Evolutionary conservation across 148 eudicot genomes (phyloP).

Genomic region (Vaccinium vitisidaea): DNA sequence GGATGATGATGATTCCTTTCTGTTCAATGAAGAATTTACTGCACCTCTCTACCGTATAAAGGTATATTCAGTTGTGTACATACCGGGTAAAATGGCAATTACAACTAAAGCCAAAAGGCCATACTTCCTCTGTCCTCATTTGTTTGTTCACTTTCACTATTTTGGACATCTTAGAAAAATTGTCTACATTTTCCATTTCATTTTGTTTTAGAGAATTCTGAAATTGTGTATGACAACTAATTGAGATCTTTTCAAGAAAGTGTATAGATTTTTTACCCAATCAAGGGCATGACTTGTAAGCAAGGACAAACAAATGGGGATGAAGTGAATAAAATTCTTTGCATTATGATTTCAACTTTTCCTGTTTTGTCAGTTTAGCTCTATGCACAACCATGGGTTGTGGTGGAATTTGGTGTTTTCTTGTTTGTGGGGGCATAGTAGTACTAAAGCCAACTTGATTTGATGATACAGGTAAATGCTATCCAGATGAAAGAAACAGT

Average conservation of each 20-base stretch:
- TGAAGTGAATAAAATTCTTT: background rate
- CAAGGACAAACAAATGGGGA: background rate
- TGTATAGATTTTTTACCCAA: background rate
- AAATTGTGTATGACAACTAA: background rate
- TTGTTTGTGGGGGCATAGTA: background rate
- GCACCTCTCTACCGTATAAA: slow-evolving; percentile 90
- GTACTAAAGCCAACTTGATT: slow-evolving; percentile 8
- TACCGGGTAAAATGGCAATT: background rate
- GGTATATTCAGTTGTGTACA: slow-evolving; percentile 30
- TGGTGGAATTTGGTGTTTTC: slow-evolving; percentile 28
- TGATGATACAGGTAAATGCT: slow-evolving; percentile 77
- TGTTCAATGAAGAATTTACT: slow-evolving; percentile 73
- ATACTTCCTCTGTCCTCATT: background rate
- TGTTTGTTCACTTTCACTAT: background rate
- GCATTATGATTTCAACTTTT: background rate
- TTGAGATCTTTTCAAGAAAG: background rate
- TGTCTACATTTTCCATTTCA: background rate
- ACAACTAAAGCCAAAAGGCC: background rate
- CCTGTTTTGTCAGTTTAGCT: background rate
- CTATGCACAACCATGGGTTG: background rate
- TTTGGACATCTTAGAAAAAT: background rate
- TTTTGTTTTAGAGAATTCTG: background rate
- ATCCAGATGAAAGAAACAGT: slow-evolving; percentile 98
- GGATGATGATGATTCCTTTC: slow-evolving; percentile 77
- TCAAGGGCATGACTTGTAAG: background rate